Evolutionary conservation across 768 basidiomycete species (phyloP).

Genomic region (Pleurotus pulmonarius): DNA sequence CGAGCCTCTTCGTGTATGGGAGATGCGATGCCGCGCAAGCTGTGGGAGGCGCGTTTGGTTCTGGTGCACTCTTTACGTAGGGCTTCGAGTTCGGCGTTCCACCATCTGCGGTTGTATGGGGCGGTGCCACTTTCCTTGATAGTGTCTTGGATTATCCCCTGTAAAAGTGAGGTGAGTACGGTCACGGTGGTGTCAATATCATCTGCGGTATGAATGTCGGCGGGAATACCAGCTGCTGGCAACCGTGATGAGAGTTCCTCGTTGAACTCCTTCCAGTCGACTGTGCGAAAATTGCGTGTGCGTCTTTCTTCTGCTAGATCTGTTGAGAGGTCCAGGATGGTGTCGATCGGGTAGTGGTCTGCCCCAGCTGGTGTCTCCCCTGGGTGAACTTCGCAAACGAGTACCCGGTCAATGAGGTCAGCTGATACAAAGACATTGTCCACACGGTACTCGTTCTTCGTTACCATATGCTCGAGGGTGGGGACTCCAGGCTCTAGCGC

Average conservation of each 20-base stretch:
- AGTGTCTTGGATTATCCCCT: constrained; percentile 11
- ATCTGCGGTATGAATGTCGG: not conserved
- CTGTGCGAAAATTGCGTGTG: constrained; percentile 20
- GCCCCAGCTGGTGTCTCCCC: constrained; percentile 16
- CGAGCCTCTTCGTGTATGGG: constrained; percentile 16
- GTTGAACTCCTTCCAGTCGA: constrained; percentile 27
- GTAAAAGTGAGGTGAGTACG: constrained; percentile 4
- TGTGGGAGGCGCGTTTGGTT: constrained; percentile 9
- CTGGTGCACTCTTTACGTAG: not conserved
- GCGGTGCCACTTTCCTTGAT: constrained; percentile 14
- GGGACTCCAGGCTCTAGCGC: constrained; percentile 26
- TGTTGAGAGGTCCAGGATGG: constrained; percentile 17
- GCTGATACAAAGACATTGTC: constrained; percentile 40
- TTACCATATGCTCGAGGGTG: constrained; percentile 23
- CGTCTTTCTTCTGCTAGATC: not conserved
- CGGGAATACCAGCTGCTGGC: constrained; percentile 6
- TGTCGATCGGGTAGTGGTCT: constrained; percentile 39
- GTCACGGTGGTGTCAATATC: constrained; percentile 19
- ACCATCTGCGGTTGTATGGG: constrained; percentile 28
- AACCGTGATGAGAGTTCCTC: constrained; percentile 10
- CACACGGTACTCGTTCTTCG: constrained; percentile 30
- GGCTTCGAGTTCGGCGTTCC: constrained; percentile 21
- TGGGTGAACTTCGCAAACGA: constrained; percentile 22
- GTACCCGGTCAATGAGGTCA: constrained; percentile 13
- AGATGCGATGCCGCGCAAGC: constrained; percentile 1